Percentiles rank a stretch among this genome's conserved stretches.
Evolutionary conservation across 129 eudicot species (phyloP).

Genomic region (Tagetes erecta): DNA sequence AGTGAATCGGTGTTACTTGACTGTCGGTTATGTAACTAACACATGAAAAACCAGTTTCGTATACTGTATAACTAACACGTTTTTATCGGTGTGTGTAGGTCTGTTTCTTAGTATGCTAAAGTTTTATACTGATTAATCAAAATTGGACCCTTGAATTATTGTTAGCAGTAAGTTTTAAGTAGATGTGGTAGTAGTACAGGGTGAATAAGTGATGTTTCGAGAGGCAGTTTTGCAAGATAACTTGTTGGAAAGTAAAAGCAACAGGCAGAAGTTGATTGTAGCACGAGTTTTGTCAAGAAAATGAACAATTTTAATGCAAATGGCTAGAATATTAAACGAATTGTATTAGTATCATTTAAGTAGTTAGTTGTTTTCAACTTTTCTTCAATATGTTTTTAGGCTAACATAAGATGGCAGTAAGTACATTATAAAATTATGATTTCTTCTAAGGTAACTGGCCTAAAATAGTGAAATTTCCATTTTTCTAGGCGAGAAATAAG

Average conservation of each 20-base stretch:
- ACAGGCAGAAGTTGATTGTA: background rate
- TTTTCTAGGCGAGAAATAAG: background rate
- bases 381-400: background rate
- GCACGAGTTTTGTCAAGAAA: background rate
- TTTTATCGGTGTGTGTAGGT: background rate
- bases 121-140: background rate
- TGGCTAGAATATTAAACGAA: background rate
- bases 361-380: background rate
- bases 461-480: conserved; percentile 1
- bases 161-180: background rate
- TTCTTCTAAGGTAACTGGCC: background rate
- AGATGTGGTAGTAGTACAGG: background rate
- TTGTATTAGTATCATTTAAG: background rate
- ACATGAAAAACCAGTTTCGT: too few species aligned
- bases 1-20: background rate
- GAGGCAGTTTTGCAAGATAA: background rate
- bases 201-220: background rate
- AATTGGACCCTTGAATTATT: background rate
- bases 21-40: background rate
- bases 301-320: background rate
- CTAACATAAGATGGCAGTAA: background rate
- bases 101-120: background rate
- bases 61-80: background rate
- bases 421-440: background rate
- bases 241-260: background rate